Evolutionary conservation across 139 green algal genomes (phyloP), one percentile per base, ranked within the genome.

Genomic region (Dunaliella sp.): DNA sequence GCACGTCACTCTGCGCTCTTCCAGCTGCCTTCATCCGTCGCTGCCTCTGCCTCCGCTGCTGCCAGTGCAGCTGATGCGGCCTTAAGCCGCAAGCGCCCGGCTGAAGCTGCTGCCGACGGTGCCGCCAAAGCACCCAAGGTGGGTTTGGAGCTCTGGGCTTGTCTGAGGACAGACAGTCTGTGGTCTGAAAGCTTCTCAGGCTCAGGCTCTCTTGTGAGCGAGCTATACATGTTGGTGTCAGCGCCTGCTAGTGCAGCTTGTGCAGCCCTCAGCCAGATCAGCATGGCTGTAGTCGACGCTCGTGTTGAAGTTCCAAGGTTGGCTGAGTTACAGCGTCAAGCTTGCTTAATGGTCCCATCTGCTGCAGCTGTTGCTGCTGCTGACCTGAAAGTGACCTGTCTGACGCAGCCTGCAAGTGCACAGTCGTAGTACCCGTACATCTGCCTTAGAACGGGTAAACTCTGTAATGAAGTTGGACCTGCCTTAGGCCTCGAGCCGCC

Each of bases 1-100:
- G 84, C 92, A 32, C 36, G 38, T 34, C 92, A 96, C 80, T 77
- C 72, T 1, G 36, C 84, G 37, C 85, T 83, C 30, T 96, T 95
- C 87, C 84, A 84, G 83, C 85, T 93, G 33, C 89, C 89, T 7
- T 84, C 83, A 21, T 86, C 82, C 25, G 65, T 90, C 28, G 89
- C 89, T 1, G 83, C 83, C 16, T 78, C 81, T 1, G 33, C 81
- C 1, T 32, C 58, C 31, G 81, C 81, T 26, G 80, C 86, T 32
- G 81, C 80, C 59, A 85, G 85, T 16, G 59, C 80, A 74, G 80
- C 79, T 57, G 76, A 31, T 38, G 77, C 85, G 59, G 28, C 28
- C 76, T 33, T 38, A 83, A 35, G 38, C 36, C 2, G 32, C 16
- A 33, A 21, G 35, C 36, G 73, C 65, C 57, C 16, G 1, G 24